Evolutionary conservation across 2,329 filamentous ascomycete species (phyloP).

Genomic region (Juglanconis oblonga): DNA sequence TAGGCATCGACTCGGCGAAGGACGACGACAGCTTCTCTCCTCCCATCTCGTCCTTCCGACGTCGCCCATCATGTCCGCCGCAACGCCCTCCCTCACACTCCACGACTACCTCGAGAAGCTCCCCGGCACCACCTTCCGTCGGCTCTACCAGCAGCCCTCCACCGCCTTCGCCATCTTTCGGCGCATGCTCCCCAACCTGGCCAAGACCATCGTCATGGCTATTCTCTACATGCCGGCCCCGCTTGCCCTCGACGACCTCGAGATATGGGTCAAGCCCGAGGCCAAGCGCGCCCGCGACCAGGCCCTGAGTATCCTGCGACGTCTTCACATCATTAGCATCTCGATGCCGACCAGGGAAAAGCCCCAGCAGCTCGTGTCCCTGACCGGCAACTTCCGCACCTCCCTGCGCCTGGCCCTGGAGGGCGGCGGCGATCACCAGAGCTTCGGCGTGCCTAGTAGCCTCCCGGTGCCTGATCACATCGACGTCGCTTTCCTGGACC

Average conservation of each 20-base stretch:
- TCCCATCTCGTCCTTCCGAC: background rate
- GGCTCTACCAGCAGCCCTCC: conserved; percentile 93
- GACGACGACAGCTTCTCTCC: background rate
- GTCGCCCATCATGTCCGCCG: conserved; percentile 38
- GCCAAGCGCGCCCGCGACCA: conserved; percentile 72
- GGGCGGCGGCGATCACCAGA: conserved; percentile 79
- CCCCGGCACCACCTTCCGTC: conserved; percentile 82
- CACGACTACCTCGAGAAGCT: conserved; percentile 93
- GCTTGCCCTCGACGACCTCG: conserved; percentile 75
- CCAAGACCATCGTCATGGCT: conserved; percentile 94
- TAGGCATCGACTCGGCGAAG: background rate
- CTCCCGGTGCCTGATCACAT: conserved; percentile 61
- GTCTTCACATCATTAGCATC: conserved; percentile 81
- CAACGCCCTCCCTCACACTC: conserved; percentile 53
- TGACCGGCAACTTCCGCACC: conserved; percentile 77
- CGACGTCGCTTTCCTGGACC: conserved; percentile 72
- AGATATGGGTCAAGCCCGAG: conserved; percentile 76
- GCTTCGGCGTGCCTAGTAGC: conserved; percentile 83
- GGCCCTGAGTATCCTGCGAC: conserved; percentile 74
- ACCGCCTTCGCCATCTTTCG: conserved; percentile 94
- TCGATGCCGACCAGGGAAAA: conserved; percentile 58
- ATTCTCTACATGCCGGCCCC: conserved; percentile 87
- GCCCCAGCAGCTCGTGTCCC: conserved; percentile 63
- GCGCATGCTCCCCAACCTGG: conserved; percentile 91
- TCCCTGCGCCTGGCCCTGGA: conserved; percentile 85